Evolutionary conservation across 2,329 filamentous ascomycete species (phyloP), one percentile per base, ranked within the genome.

Genomic region (Madurella fahalii): DNA sequence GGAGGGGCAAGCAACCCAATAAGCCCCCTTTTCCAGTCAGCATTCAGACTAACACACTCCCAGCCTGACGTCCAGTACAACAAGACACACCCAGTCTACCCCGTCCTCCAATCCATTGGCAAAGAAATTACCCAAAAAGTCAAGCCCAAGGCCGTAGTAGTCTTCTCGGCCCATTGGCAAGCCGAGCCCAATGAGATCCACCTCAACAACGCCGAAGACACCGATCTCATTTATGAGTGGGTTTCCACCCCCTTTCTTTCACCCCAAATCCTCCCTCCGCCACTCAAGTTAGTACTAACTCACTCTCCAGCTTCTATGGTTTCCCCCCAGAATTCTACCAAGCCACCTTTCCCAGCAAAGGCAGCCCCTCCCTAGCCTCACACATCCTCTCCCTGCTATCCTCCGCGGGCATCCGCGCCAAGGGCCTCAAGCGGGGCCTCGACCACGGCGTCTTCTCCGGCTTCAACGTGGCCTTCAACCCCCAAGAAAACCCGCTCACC

Each of bases 141-240:
- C 42, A 85, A 84, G 63, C 87, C 87, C 1, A 84, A 81, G 58
- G 88, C 86, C 2, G 78, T 91, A 15, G 82, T 91, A 1, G 84
- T 90, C 25, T 86, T 92, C 66, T 90, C 87, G 1, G 88, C 86
- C 1, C 87, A 92, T 69, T 91, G 88, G 87, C 84, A 89, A 70
- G 83, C 78, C 44, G 71, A 65, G 52, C 69, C 71, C 40, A 72
- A 78, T 61, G 75, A 72, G 3, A 79, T 90, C 58, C 74, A 85
- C 63, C 77, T 90, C 61, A 90, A 89, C 67, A 81, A 79, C 9
- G 83, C 80, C 2, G 82, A 82, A 53, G 71, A 76, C n/a, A 83
- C 79, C 3, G 80, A 85, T 54, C 65, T 90, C 60, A 86, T 90
- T 48, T 90, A 89, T 67, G 86, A 90, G 80, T 82, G 68, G 54